Conservation (phyloP, 1,284 basidiomycete species). For the Microbotryum scabiosae region DNA sequence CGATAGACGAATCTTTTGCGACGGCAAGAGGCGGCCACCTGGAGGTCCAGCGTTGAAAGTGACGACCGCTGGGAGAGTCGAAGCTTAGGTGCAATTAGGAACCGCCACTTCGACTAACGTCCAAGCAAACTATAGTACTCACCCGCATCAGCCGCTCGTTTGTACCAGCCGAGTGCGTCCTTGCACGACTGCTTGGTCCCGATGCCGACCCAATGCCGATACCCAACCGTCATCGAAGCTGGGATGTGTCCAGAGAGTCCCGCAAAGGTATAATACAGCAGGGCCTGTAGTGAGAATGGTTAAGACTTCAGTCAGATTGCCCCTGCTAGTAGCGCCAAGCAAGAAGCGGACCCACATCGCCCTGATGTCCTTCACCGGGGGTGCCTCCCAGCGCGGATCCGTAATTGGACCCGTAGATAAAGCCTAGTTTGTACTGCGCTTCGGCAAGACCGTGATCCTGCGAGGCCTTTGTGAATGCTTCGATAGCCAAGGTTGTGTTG, state of each 20-base stretch:
- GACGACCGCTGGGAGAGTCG: constrained; percentile 64
- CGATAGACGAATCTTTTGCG: constrained; percentile 72
- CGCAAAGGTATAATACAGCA: constrained; percentile 87
- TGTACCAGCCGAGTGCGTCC: constrained; percentile 75
- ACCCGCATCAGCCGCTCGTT: constrained; percentile 74
- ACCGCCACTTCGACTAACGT: too few species aligned
- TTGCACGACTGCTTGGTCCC: constrained; percentile 69
- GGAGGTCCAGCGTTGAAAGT: constrained; percentile 77
- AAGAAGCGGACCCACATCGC: constrained; percentile 42
- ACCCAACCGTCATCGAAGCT: constrained; percentile 86
- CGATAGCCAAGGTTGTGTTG: constrained; percentile 36
- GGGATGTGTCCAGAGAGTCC: constrained; percentile 76
- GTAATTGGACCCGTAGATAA: constrained; percentile 67
- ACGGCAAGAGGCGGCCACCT: constrained; percentile 76
- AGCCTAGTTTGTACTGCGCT: constrained; percentile 72
- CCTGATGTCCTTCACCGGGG: constrained; percentile 45
- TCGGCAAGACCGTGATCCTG: constrained; percentile 63
- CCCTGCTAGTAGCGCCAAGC: background rate
- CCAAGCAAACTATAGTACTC: too few species aligned
- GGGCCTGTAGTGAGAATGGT: constrained; percentile 52
- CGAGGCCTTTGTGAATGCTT: constrained; percentile 48
- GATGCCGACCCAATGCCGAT: constrained; percentile 92
- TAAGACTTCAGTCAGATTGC: background rate
- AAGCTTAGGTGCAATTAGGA: too few species aligned
- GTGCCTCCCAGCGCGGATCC: constrained; percentile 45